Base-by-base conservation (phyloP, 768 basidiomycete genomes). In the Lentinula boryana region DNA sequence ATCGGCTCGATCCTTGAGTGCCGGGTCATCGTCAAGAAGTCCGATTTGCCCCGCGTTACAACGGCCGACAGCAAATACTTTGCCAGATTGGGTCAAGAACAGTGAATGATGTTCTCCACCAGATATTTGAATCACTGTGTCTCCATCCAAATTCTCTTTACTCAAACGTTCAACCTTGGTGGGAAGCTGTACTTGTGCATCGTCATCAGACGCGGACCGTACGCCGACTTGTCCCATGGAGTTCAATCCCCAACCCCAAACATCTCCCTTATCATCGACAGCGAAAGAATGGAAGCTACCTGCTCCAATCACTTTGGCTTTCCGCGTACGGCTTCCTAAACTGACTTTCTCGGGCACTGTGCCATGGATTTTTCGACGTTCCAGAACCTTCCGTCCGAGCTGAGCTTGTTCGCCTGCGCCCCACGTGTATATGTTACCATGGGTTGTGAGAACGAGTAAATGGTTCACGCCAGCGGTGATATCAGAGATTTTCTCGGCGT, bases 171-270 rank as follows among this genome's bases (percentile, higher is more conserved):
- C 72, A n/a, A 94, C 84, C 58, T 80, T 84, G 65, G 76, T 80
- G 1, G 91, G 91, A 0, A 82, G 72, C 60, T 82, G 80, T 13
- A 92, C 81, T 58, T 87, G 77, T 51, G 74, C 67, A 62, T 81
- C 80, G 50, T 80, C 81, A 13, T 72, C 64, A 8, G 79, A 74
- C 10, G 69, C 67, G 62, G 72, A 78, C 5, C 81, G 81, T 0
- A 88, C 86, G 35, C 90, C 91, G 1, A 84, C 85, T 72, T 93
- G 91, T 32, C 89, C 95, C 87, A 82, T 90, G 73, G 78, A 91
- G 72, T 98, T 97, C 62, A 95, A 78, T n/a, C 96, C 96, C 96
- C 96, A 98, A 12, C 85, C 93, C 87, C 88, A 98, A 8, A 96
- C 89, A 53, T 81, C 84, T 32, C 93, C 95, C 5, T 79, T 75